Evolutionary conservation across 2,329 filamentous ascomycete species (phyloP).

Genomic region (Leptosphaerulina australis): DNA sequence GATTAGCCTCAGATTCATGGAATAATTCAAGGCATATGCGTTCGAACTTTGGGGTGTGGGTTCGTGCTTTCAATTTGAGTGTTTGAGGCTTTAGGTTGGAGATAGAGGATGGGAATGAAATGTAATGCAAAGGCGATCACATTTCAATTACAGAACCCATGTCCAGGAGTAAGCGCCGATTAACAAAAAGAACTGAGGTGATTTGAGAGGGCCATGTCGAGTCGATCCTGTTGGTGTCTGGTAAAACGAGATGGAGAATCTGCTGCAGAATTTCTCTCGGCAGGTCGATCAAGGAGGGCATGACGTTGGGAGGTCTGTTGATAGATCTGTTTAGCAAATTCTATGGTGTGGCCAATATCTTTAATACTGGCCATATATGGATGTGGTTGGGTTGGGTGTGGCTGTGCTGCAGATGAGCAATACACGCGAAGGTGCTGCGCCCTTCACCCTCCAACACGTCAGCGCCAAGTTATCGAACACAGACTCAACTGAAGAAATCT

Average conservation of each 20-base stretch:
- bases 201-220: not conserved
- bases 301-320: not conserved
- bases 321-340: not conserved
- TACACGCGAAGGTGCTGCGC: not conserved
- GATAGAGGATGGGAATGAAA: not conserved
- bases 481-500: no score
- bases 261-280: slow-evolving; percentile 4
- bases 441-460: not conserved
- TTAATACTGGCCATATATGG: no score
- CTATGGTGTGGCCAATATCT: not conserved
- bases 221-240: not conserved
- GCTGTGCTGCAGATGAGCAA: not conserved
- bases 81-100: not conserved
- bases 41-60: not conserved
- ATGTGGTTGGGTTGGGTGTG: not conserved
- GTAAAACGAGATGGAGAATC: not conserved
- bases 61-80: not conserved
- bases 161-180: not conserved
- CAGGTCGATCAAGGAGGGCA: not conserved
- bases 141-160: not conserved
- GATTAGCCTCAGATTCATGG: not conserved
- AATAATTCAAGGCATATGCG: slow-evolving; percentile 9
- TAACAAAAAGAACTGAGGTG: slow-evolving; percentile 1
- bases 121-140: not conserved
- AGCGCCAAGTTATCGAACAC: no score